phyloP scores from a whole-genome alignment of 257 asterid species.

The Jaltomata sinuosa region DNA sequence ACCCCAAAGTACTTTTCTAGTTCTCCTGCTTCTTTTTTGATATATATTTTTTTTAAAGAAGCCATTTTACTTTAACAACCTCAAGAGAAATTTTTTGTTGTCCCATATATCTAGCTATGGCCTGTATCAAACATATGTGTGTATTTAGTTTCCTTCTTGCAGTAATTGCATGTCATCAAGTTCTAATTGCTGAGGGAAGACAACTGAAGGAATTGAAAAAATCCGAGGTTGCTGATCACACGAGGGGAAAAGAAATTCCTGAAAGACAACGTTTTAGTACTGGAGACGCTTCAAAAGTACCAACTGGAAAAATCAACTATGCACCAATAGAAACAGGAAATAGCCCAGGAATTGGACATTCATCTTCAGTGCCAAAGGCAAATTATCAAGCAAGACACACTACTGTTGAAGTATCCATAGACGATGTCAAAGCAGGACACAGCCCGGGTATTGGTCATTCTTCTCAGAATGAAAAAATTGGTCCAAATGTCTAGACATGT shows the following conservation, averaged over 20 bases:
- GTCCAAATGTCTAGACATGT: conserved; percentile 25
- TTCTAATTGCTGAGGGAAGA: conserved; percentile 36
- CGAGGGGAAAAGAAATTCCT: not conserved
- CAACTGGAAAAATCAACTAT: not conserved
- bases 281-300: not conserved
- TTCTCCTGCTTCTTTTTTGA: no score
- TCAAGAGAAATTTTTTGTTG: not conserved
- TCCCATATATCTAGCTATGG: conserved; percentile 17
- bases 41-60: no score
- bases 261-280: not conserved
- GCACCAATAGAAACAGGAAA: conserved; percentile 45
- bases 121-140: conserved; percentile 6
- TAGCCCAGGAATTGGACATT: conserved; percentile 71
- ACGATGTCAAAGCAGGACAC: conserved; percentile 39
- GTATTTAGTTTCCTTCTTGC: conserved; percentile 27
- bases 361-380: conserved; percentile 1
- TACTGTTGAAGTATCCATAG: not conserved
- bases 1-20: not conserved
- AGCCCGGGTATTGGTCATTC: conserved; percentile 64
- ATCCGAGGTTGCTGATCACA: not conserved
- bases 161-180: conserved; percentile 5
- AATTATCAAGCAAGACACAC: conserved; percentile 6
- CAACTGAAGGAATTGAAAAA: conserved; percentile 17
- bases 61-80: not conserved
- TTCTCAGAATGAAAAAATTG: conserved; percentile 5